These are phyloP conservation scores for Pseudonitzschia delicatissima DNA, from an alignment of 108 stramenopile species.

Conservation along the genomic window DNA sequence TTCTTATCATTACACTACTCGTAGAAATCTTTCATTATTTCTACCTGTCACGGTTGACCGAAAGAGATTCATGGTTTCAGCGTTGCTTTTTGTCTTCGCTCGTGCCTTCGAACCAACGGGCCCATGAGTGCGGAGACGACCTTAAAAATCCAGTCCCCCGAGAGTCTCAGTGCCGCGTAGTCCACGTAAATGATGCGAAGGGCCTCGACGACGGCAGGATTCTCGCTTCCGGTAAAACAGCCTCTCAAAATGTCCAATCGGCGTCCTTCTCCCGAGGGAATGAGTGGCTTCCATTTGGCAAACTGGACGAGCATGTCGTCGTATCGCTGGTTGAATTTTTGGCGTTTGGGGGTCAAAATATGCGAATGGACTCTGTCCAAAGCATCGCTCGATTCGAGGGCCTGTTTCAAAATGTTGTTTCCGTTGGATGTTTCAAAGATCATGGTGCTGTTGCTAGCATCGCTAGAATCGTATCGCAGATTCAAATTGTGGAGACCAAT, in stretches of 20 bases:
- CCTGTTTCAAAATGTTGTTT: slow-evolving; percentile 12
- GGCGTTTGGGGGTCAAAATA: slow-evolving; percentile 16
- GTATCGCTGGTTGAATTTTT: slow-evolving; percentile 54
- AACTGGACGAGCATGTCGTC: slow-evolving; percentile 73
- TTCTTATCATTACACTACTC: too few relatives aligned
- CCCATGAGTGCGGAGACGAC: slow-evolving; percentile 57
- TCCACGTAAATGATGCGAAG: slow-evolving; percentile 79
- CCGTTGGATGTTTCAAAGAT: neutral
- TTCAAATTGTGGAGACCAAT: slow-evolving; percentile 13
- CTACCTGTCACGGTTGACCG: neutral
- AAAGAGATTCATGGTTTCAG: neutral
- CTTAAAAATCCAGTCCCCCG: slow-evolving; percentile 76
- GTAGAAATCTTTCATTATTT: too few relatives aligned
- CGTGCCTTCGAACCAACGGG: slow-evolving; percentile 14
- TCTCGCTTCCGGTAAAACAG: slow-evolving; percentile 77
- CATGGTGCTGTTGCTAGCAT: neutral
- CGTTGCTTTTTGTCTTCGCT: neutral
- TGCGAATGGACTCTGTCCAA: neutral
- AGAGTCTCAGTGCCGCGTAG: slow-evolving; percentile 68
- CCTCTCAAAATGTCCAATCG: slow-evolving; percentile 70
- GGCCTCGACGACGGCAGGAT: slow-evolving; percentile 63
- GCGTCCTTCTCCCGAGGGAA: slow-evolving; percentile 47
- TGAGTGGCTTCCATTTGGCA: slow-evolving; percentile 59
- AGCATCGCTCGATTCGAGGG: neutral
- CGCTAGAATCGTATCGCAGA: neutral